phyloP scores from a whole-genome alignment of 2,329 filamentous ascomycete species.

The Colletotrichum graminicola region DNA sequence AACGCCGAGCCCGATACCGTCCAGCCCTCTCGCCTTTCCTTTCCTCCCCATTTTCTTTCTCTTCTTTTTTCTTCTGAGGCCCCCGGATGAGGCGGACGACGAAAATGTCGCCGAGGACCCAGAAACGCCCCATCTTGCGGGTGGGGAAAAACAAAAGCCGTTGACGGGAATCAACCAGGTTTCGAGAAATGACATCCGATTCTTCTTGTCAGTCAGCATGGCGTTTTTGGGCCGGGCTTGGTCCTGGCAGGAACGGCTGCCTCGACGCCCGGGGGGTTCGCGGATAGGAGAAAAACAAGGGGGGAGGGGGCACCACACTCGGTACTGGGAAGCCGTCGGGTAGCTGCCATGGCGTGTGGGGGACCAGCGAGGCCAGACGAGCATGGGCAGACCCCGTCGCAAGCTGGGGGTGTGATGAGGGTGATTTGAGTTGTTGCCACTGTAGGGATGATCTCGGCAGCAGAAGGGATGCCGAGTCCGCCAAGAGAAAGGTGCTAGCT shows the following conservation, averaged over 20 bases:
- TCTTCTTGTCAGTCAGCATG: not conserved
- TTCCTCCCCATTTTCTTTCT: no score
- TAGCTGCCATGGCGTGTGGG: not conserved
- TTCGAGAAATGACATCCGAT: not conserved
- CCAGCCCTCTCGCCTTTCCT: not conserved
- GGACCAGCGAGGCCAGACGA: not conserved
- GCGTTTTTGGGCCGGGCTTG: not conserved
- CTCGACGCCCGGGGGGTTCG: not conserved
- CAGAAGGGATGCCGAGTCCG: not conserved
- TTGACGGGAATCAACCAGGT: not conserved
- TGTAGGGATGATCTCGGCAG: not conserved
- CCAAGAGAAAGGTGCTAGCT: not conserved
- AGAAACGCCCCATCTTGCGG: not conserved
- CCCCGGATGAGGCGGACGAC: not conserved
- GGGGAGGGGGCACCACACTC: not conserved
- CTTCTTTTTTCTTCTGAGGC: no score
- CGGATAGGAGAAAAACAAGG: not conserved
- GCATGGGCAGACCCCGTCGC: constrained; percentile 12
- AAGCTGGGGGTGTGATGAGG: not conserved
- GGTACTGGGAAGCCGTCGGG: not conserved
- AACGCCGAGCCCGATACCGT: not conserved
- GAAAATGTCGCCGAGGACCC: not conserved
- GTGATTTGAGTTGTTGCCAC: not conserved
- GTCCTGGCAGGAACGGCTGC: not conserved
- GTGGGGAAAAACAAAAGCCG: not conserved